Percentiles rank a stretch among this genome's conserved stretches.
Conservation (phyloP, 495 filamentous ascomycete species). For the Cairneyella variabilis region DNA sequence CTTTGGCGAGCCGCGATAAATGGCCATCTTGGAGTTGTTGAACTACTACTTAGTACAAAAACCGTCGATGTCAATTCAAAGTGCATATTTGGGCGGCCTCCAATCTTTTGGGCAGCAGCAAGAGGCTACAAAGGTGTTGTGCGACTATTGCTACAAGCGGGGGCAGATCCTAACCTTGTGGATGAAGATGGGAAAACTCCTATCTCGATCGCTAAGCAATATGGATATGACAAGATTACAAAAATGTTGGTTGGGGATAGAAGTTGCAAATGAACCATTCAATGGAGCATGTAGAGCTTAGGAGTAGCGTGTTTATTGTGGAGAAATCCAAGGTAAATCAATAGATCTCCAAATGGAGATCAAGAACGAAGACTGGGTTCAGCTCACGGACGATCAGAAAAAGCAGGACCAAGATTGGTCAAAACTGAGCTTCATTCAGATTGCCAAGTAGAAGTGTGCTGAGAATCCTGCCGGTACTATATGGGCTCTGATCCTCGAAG, state of each 20-base stretch:
- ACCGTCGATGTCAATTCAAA: not conserved
- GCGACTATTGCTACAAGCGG: not conserved
- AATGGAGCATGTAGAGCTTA: too few species aligned
- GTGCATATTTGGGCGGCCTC: not conserved
- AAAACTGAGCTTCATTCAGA: not conserved
- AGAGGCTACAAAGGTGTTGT: not conserved
- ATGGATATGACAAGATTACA: not conserved
- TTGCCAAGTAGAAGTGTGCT: not conserved
- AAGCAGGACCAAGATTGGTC: not conserved
- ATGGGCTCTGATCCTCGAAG: not conserved
- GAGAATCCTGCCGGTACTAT: not conserved
- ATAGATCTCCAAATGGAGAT: too few species aligned
- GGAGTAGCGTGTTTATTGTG: too few species aligned
- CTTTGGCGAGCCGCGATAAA: not conserved
- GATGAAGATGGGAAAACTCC: constrained; percentile 1
- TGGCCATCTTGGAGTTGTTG: not conserved
- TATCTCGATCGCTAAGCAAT: not conserved
- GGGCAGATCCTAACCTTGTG: not conserved
- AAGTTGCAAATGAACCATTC: too few species aligned
- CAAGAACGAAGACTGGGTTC: too few species aligned
- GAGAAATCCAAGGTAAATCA: too few species aligned
- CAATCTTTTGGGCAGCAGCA: not conserved
- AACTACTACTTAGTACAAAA: not conserved
- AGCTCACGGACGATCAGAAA: not conserved
- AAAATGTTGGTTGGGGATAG: not conserved